These are phyloP conservation scores for Psilocybe mexicana DNA, from an alignment of 1,284 basidiomycete species.

Conservation along the genomic window DNA sequence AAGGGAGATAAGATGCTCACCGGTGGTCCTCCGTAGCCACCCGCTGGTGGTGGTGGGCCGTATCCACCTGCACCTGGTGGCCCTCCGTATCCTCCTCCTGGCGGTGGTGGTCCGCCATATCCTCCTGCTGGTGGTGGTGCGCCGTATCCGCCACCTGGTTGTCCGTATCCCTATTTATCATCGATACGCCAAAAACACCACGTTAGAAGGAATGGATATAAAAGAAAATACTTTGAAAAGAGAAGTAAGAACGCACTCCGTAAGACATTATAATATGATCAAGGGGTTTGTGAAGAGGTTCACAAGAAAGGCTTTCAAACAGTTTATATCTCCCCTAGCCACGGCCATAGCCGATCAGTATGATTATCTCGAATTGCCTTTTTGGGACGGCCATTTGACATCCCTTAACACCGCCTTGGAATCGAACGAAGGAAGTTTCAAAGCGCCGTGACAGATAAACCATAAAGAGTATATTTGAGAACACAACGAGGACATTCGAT, in stretches of 20 bases:
- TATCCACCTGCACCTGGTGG: slow-evolving; percentile 4
- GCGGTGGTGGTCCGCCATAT: slow-evolving; percentile 29
- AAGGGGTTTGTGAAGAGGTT: slow-evolving; percentile 7
- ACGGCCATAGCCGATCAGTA: background rate
- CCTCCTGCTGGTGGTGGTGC: slow-evolving; percentile 13
- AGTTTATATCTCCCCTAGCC: background rate
- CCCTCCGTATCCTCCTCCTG: slow-evolving; percentile 21
- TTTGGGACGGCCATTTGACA: background rate
- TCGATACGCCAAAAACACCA: too few species aligned
- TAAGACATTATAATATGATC: slow-evolving; percentile 26
- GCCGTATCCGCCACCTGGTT: slow-evolving; percentile 23
- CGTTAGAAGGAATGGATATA: background rate
- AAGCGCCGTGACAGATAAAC: background rate
- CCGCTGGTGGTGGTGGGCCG: slow-evolving; percentile 7
- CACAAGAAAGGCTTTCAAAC: background rate
- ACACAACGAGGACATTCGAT: background rate
- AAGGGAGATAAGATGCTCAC: background rate
- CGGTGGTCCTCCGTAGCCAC: slow-evolving; percentile 19
- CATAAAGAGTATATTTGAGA: background rate
- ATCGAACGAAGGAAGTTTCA: background rate
- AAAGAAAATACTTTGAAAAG: background rate
- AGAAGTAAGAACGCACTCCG: slow-evolving; percentile 20
- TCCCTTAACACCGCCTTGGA: background rate
- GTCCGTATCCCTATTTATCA: slow-evolving; percentile 15
- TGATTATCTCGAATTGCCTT: slow-evolving; percentile 2